These are phyloP conservation scores for Calonectria honghensis DNA, from an alignment of 2,329 filamentous ascomycete species.

Conservation along the genomic window DNA sequence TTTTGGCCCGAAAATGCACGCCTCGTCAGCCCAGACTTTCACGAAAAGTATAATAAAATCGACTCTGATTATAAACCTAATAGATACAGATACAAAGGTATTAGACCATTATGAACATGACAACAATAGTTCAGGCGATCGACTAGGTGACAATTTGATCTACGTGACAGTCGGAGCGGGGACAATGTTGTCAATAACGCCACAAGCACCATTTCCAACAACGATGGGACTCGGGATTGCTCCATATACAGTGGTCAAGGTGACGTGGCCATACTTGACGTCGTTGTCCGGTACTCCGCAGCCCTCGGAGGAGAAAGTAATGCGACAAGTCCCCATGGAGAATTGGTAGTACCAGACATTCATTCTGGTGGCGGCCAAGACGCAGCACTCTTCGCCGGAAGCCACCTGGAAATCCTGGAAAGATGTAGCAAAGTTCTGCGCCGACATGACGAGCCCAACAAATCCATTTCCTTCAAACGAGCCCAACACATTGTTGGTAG, in stretches of 20 bases:
- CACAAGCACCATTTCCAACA: background rate
- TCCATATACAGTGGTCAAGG: background rate
- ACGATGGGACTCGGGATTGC: background rate
- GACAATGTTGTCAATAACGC: background rate
- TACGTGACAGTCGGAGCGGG: background rate
- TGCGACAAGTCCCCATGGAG: background rate
- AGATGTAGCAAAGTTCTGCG: background rate
- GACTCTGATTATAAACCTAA: background rate
- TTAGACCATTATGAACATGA: background rate
- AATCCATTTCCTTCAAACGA: background rate
- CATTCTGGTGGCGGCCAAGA: background rate
- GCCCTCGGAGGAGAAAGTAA: background rate
- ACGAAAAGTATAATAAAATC: background rate
- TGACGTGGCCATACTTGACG: background rate
- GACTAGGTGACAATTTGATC: background rate
- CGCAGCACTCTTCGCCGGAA: background rate
- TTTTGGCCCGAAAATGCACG: background rate
- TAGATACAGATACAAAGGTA: background rate
- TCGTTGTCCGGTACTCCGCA: background rate
- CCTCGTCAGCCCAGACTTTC: background rate
- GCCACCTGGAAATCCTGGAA: background rate
- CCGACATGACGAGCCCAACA: background rate
- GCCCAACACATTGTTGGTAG: constrained; percentile 1
- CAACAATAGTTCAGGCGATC: too few species aligned
- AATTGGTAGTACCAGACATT: constrained; percentile 6